These are phyloP conservation scores for Cicer yamashitae DNA, from an alignment of 306 rosid species.

Conservation along the genomic window DNA sequence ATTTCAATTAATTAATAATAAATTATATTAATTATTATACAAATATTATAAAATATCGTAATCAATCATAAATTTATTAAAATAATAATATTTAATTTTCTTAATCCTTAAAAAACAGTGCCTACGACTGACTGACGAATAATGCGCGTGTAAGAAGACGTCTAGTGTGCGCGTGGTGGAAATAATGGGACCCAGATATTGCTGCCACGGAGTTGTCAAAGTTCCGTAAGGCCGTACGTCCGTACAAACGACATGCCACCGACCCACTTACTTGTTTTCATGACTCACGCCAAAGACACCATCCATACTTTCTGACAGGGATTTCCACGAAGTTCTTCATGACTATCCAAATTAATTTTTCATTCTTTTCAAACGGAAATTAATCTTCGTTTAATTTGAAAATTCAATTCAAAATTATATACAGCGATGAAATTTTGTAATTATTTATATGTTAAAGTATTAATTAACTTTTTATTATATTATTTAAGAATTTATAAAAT, in stretches of 20 bases:
- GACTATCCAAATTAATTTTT: constrained; percentile 7
- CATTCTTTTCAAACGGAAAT: background rate
- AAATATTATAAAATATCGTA: no score
- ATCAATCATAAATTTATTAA: no score
- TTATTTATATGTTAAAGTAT: no score
- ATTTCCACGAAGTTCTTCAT: constrained; percentile 36
- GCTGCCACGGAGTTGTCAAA: constrained; percentile 37
- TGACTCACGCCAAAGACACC: constrained; percentile 41
- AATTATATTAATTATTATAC: no score
- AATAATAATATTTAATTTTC: no score
- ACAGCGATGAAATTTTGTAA: no score
- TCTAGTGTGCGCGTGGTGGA: background rate
- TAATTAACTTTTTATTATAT: no score
- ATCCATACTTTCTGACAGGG: constrained; percentile 44
- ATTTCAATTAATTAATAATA: no score
- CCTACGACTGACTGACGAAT: background rate
- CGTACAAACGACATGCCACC: constrained; percentile 57
- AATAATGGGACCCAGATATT: background rate
- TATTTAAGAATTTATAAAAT: no score
- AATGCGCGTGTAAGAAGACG: background rate
- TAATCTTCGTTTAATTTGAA: no score
- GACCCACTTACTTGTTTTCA: constrained; percentile 47
- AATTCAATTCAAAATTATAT: no score
- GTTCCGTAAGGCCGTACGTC: constrained; percentile 46
- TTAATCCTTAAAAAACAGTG: no score